Conservation (phyloP, 441 rosid genomes). For the Jatropha multifida region DNA sequence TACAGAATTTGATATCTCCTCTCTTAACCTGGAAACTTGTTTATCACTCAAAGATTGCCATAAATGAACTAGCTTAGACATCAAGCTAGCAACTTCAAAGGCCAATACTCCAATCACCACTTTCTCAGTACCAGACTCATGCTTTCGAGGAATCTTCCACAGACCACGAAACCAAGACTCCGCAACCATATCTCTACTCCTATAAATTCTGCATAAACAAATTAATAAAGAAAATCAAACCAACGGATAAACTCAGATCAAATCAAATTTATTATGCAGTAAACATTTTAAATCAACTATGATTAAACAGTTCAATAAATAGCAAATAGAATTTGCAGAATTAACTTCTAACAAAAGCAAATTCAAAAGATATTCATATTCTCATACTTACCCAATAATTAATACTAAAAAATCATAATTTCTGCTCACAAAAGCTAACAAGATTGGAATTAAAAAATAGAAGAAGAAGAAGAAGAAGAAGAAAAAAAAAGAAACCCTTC, state of each 20-base stretch:
- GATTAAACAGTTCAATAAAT: slow-evolving; percentile 1
- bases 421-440: neutral
- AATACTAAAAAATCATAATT: neutral
- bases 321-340: neutral
- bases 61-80: slow-evolving; percentile 81
- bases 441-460: neutral
- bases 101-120: slow-evolving; percentile 74
- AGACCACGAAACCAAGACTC: slow-evolving; percentile 91
- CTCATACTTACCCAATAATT: neutral
- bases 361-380: neutral
- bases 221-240: neutral
- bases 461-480: too few relatives aligned
- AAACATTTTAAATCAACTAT: neutral
- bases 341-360: slow-evolving; percentile 3
- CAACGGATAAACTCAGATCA: slow-evolving; percentile 3
- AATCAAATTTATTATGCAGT: slow-evolving; percentile 5
- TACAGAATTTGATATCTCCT: slow-evolving; percentile 58
- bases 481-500: too few relatives aligned
- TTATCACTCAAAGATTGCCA: slow-evolving; percentile 90
- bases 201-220: slow-evolving; percentile 21
- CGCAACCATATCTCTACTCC: slow-evolving; percentile 60
- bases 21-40: slow-evolving; percentile 67
- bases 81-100: slow-evolving; percentile 83
- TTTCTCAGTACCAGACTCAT: slow-evolving; percentile 50
- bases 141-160: slow-evolving; percentile 69